Percentiles rank a stretch among this genome's conserved stretches.
Evolutionary conservation across 768 basidiomycete genomes (phyloP).

Genomic region (Russula sp.): DNA sequence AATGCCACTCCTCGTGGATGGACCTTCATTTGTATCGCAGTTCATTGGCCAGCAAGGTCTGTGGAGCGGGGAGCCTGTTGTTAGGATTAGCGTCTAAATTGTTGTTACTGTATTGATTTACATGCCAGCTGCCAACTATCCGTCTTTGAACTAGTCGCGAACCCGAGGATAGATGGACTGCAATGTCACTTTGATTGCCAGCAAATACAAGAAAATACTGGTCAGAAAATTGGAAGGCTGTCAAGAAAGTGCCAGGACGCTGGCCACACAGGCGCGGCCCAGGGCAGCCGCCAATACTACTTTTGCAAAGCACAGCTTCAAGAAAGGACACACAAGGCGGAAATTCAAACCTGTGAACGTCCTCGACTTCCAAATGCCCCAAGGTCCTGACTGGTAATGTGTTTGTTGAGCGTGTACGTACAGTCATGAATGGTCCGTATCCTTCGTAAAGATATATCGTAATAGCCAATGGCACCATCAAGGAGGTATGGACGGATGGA

Average conservation of each 20-base stretch:
- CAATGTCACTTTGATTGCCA: constrained; percentile 20
- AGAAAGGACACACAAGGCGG: constrained; percentile 4
- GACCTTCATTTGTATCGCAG: constrained; percentile 13
- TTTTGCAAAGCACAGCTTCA: constrained; percentile 16
- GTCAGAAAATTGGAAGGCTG: constrained; percentile 14
- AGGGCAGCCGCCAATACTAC: constrained; percentile 1
- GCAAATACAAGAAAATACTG: constrained; percentile 23
- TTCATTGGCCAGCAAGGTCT: constrained; percentile 12
- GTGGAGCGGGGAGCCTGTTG: background rate
- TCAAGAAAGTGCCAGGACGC: constrained; percentile 20
- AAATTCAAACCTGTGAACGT: constrained; percentile 14
- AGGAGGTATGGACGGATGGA: constrained; percentile 14
- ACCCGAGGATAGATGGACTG: constrained; percentile 4
- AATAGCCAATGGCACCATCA: constrained; percentile 22
- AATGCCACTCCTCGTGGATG: constrained; percentile 8
- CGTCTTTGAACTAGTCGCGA: constrained; percentile 26
- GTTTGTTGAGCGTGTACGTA: constrained; percentile 27
- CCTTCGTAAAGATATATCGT: constrained; percentile 29
- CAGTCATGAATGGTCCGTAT: constrained; percentile 31
- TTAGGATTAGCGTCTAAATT: constrained; percentile 11
- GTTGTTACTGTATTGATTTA: constrained; percentile 1
- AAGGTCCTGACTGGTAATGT: constrained; percentile 19
- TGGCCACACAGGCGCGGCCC: background rate
- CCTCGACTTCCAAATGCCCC: constrained; percentile 11
- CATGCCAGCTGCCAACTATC: constrained; percentile 12